Conservation (phyloP, 2,329 filamentous ascomycete species). For the Beauveria pseudobassiana region DNA sequence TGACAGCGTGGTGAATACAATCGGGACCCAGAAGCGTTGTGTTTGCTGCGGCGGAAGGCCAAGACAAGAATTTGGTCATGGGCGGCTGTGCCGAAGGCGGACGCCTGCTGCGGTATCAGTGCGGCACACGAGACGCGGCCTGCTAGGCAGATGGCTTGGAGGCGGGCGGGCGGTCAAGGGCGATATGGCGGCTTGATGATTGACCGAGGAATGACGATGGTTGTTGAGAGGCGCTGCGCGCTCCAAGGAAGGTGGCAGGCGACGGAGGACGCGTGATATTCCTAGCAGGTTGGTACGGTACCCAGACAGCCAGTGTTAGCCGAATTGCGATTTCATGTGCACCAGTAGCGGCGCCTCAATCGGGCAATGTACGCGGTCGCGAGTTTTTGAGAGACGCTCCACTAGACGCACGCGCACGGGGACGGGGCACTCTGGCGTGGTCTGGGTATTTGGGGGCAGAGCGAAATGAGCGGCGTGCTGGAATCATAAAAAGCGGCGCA, state of each 20-base stretch:
- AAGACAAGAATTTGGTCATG: not conserved
- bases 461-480: not conserved
- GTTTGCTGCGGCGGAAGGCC: not conserved
- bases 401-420: slow-evolving; percentile 9
- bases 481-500: too few species aligned
- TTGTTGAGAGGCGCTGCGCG: not conserved
- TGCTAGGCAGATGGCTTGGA: not conserved
- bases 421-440: not conserved
- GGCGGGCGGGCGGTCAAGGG: not conserved
- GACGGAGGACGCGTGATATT: not conserved
- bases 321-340: not conserved
- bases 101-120: not conserved
- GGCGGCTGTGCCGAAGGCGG: not conserved
- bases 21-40: not conserved
- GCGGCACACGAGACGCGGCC: not conserved
- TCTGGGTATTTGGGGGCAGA: not conserved
- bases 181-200: not conserved
- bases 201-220: not conserved
- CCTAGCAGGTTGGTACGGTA: not conserved
- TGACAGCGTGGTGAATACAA: not conserved
- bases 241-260: not conserved
- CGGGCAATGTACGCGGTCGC: slow-evolving; percentile 1
- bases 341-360: not conserved
- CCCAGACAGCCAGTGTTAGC: not conserved
- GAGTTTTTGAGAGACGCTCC: not conserved